Base-by-base conservation (phyloP, 192 early-diverging fungal species). In the Umbelopsis isabellina region DNA sequence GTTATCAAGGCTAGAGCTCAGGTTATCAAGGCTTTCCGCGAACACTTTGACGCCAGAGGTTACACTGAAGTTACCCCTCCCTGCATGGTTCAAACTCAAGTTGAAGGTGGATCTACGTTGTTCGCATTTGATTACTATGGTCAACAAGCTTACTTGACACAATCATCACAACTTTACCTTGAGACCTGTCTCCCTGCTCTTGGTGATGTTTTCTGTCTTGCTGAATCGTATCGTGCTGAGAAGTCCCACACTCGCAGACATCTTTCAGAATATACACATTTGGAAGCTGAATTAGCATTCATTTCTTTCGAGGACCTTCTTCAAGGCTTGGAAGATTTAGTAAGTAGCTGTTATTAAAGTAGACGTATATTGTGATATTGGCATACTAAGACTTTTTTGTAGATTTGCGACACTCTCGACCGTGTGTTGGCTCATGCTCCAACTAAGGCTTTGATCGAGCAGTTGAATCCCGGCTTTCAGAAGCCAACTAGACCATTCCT, bases 61-160 rank as follows among this genome's bases (percentile, higher is more conserved):
- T 92, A 92, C 72, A 78, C 81, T 65, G 98, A 99, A 82, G 94
- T 99, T 16, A 97, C 92, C 13, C 97, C 98, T n/a, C 98, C 98
- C 20, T 88, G 93, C 76, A 94, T 99, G 95, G 98, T 99, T 23
- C 97, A 99, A 85, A 99, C 97, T 46, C 96, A 98, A 80, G 97
- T 97, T 13, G 98, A 99, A 83, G 98, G 98, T 66, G 98, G 98
- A 9, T 89, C 89, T 46, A 98, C 97, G 9, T 86, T 99, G 65
- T 99, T 99, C 66, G 83, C 85, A 49, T 91, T 99, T 78, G 82
- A 98, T 76, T 99, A 99, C 84, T 99, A 99, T 72, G 97, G 94
- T 44, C 93, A 98, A 77, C 80, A 90, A 80, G 96, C 97, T 9
- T 99, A 97, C 80, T 86, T 99, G 79, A 98, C 98, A 4, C 98